These are phyloP conservation scores for Quercus lobata DNA, from an alignment of 331 rosid genomes.

Conservation along the genomic window DNA sequence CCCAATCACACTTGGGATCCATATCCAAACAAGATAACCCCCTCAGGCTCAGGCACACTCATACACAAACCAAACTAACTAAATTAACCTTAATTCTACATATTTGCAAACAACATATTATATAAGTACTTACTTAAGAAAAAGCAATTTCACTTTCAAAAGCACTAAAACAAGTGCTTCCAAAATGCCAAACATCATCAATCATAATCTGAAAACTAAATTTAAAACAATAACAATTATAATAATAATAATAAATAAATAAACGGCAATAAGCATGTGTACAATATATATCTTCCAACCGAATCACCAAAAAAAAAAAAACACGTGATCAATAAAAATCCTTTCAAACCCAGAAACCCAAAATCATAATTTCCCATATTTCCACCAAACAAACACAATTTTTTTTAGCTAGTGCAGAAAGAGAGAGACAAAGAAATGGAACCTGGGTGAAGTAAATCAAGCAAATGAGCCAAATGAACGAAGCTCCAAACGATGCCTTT, in stretches of 20 bases:
- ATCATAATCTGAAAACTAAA: not conserved
- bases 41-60: not conserved
- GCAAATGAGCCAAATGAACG: conserved; percentile 80
- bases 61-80: not conserved
- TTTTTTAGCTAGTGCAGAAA: not conserved
- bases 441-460: conserved; percentile 94
- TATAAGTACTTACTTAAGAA: not conserved
- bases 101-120: not conserved
- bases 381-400: no score
- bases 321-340: no score
- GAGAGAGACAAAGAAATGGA: not conserved
- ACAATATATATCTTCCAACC: no score
- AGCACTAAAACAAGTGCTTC: not conserved
- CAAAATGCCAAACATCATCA: not conserved
- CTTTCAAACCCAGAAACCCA: no score
- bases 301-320: no score
- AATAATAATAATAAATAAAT: no score
- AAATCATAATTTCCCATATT: no score
- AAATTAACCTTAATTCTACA: not conserved
- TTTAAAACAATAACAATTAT: not conserved
- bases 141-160: not conserved
- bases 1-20: no score
- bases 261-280: no score
- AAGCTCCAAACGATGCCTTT: conserved; percentile 58
- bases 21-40: no score